Base-by-base conservation (phyloP, 73 alveolate species). In the Blepharisma stoltei region DNA sequence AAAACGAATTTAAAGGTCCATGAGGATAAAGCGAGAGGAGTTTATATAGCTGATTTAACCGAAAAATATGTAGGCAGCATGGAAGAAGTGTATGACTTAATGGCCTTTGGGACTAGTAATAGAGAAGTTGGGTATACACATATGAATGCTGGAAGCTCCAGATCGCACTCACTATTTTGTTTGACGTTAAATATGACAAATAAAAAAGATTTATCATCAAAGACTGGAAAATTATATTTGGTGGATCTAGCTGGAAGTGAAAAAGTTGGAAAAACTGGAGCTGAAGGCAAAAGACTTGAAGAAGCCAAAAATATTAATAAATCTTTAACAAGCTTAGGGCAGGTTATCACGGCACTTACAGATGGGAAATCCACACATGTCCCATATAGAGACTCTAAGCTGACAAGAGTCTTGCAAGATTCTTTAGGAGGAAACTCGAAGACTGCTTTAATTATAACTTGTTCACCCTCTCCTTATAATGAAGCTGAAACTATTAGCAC, bases 361-460 rank as follows among this genome's bases (percentile, higher is more conserved):
- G 86, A 76, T 6, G 67, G 83, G 20, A 87, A 83, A 82, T 83
- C 93, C 49, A 83, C 91, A 8, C 95, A 89, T 73, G 78, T 91
- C 37, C 97, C 97, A 7, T 91, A 91, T 89, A 76, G 97, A 82
- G 97, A 91, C 67, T 82, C 93, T 71, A 88, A 88, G 79, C 84
- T 88, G 71, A 86, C 99, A 32, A 84, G 98, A 69, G 90, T 96
- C 65, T 84, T 96, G 41, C 89, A 95, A 87, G 99, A 96, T 77
- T 96, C 99, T 52, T 81, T 96, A 18, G 99, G 99, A 71, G 99
- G 99, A 37, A 96, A 96, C 86, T 92, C 99, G n/a, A 96, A 96
- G 77, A 96, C 99, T 6, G 99, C 94, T 32, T 93, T 96, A 98
- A 94, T 96, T 50, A 98, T 98, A 6, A 95, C 97, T 60, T 83